Conservation (phyloP, 2,329 filamentous ascomycete species). For the Aspergillus viridinutans region DNA sequence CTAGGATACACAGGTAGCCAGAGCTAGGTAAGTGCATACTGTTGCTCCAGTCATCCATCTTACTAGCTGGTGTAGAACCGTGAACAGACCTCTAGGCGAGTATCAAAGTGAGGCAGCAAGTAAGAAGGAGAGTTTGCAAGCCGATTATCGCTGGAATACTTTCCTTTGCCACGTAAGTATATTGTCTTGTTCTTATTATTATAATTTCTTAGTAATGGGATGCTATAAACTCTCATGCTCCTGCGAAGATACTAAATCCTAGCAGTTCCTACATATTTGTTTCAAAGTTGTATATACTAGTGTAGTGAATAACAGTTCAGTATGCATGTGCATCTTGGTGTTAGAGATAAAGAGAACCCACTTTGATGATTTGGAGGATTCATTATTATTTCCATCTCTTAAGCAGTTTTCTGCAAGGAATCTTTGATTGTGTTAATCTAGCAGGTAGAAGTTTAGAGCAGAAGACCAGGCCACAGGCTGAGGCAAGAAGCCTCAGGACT, state of each 20-base stretch:
- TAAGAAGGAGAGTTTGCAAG: neutral
- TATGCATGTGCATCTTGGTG: neutral
- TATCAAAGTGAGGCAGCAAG: neutral
- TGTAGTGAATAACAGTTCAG: neutral
- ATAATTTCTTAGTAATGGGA: neutral
- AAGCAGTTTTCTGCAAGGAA: neutral
- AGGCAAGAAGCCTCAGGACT: neutral
- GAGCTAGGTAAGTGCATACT: neutral
- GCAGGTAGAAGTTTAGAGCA: neutral
- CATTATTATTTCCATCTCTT: neutral
- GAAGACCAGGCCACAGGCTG: neutral
- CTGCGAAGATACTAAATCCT: too few species aligned
- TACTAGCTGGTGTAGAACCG: neutral
- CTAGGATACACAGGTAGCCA: neutral
- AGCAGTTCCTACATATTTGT: too few species aligned
- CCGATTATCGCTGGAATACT: neutral
- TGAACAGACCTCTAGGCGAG: neutral
- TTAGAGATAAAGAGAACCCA: neutral
- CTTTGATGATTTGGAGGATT: too few species aligned
- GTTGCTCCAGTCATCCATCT: neutral
- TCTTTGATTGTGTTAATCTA: neutral
- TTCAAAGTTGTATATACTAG: neutral
- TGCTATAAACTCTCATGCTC: neutral
- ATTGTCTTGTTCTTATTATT: neutral
- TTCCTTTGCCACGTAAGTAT: neutral